phyloP scores from a whole-genome alignment of 495 filamentous ascomycete species.

The Chaetomium cochliodes region DNA sequence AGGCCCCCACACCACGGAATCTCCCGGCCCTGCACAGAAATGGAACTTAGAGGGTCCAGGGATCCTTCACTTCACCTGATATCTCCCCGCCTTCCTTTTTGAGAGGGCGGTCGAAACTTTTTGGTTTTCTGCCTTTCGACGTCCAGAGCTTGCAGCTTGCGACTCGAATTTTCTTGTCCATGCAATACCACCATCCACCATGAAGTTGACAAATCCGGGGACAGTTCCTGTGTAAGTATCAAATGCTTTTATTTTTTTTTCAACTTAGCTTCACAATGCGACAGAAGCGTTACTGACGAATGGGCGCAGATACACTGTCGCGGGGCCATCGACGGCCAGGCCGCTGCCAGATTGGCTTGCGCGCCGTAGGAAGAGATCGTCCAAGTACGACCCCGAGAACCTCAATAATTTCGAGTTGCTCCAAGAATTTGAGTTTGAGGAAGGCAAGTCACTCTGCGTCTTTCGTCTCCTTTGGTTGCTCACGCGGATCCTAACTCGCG shows the following conservation, averaged over 20 bases:
- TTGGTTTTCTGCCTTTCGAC: conserved; percentile 27
- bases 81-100: conserved; percentile 27
- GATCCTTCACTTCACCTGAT: background rate
- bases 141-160: conserved; percentile 19
- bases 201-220: conserved; percentile 88
- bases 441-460: conserved; percentile 40
- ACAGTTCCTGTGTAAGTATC: conserved; percentile 72
- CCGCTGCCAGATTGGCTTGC: conserved; percentile 94
- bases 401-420: conserved; percentile 91
- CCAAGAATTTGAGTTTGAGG: conserved; percentile 98
- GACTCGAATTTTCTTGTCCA: conserved; percentile 9
- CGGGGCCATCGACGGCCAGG: conserved; percentile 84
- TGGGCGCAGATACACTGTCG: conserved; percentile 65
- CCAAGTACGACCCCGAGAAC: conserved; percentile 91
- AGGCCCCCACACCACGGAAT: conserved; percentile 8
- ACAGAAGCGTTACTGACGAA: conserved; percentile 5
- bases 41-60: background rate
- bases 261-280: background rate
- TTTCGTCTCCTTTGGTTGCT: background rate
- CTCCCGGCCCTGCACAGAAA: conserved; percentile 5
- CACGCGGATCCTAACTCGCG: conserved; percentile 11
- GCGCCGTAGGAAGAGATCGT: conserved; percentile 82
- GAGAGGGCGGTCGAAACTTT: conserved; percentile 26
- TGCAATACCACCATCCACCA: conserved; percentile 39
- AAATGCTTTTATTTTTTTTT: background rate